Base-by-base conservation (phyloP, 2,329 filamentous ascomycete genomes). In the Pseudopithomyces maydicus region DNA sequence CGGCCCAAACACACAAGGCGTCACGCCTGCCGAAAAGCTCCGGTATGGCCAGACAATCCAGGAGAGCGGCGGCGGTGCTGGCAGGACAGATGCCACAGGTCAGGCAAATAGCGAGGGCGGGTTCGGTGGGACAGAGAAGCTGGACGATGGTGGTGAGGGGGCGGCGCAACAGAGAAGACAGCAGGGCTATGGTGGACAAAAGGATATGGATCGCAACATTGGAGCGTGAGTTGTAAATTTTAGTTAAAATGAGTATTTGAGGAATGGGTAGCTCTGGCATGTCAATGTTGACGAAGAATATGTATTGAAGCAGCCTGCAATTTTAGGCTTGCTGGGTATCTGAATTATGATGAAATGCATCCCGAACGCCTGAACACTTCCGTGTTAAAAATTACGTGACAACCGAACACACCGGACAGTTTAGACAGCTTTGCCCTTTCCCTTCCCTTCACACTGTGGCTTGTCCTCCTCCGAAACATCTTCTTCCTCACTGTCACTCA, bases 31-130 rank as follows among this genome's bases (percentile, higher is more conserved):
- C 36, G 82, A 82, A 59, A 84, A 84, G 62, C 80, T 84, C 2
- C 74, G 81, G 41, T 85, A 83, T 62, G 85, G 84, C 6, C 81
- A 86, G 70, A 77, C 78, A 6, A 84, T 86, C 38, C 81, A 80
- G 35, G 83, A 86, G 66, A 69, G 82, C 26, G 84, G 84, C 2
- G 79, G 83, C 69, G 84, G 84, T 33, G 48, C 15, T n/a, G 83
- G 82, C 6, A 76, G 80, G 73, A 86, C 84, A 36, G 75, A 72
- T 32, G 76, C 74, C 44, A 74, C 57, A 41, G 75, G 66, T 57
- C 72, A 58, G 56, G 75, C 63, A 66, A 75, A 55, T 64, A 76
- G 67, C 68, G 80, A 76, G 72, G 77, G 69, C 29, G 69, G 72
- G 14, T 75, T 78, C 70, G 77, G 75, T 66, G 79, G 74, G 62